Evolutionary conservation across 352 stramenopile species (phyloP), one percentile per base, ranked within the genome.

Genomic region (Globisporangium alternatum): DNA sequence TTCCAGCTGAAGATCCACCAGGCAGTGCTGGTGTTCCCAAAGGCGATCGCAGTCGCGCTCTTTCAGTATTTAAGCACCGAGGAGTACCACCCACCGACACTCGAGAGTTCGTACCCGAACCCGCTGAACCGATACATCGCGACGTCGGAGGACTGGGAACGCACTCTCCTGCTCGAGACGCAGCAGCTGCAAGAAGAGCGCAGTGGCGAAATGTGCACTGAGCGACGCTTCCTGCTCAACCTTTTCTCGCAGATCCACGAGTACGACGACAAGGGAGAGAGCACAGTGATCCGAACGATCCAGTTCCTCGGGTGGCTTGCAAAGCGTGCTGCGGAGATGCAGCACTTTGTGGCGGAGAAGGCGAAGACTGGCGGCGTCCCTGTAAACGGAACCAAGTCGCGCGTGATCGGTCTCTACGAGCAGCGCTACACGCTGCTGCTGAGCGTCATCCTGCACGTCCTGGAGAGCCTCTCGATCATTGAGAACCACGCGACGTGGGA

Each of bases 401-500:
- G 25, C 62, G 47, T 57, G 56, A 60, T 52, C 53, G 60, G 68
- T 1, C 67, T 69, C 44, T 80, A 65, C 53, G 71, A 64, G 15
- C 69, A 81, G 64, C 78, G 83, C 12, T 91, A 92, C 62, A 84
- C 83, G 47, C 60, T 92, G 21, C 66, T 96, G 37, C 67, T 96
- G 39, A 80, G 80, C 33, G 79, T 96, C 21, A 75, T 94, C 22
- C 68, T 91, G 35, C 80, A 95, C 53, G 81, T 96, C 53, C 76
- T 96, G 28, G 88, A 96, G 62, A 91, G 84, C 43, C 74, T 93
- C 25, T 92, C 85, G 13, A 94, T 95, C 64, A 96, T 96, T 52
- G 88, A 96, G 58, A 96, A 96, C 65, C 86, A 93, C 65, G 81
- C 86, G 21, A 95, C 86, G 35, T 96, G 88, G 88, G 87, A 96